Evolutionary conservation across 768 basidiomycete species (phyloP).

Genomic region (Polyporus arcularius): DNA sequence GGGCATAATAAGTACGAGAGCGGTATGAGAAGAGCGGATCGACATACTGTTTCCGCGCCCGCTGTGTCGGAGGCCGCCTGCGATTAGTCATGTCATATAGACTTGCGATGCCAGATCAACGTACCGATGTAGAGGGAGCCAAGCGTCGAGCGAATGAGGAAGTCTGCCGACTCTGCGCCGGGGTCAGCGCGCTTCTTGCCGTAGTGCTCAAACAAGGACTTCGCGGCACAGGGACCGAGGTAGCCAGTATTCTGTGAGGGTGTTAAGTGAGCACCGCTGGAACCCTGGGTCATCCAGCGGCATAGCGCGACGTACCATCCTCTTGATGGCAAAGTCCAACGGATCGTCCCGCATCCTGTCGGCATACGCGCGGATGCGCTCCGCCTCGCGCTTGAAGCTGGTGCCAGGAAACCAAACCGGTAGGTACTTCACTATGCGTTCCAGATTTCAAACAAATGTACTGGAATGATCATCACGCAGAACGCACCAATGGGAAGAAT

Average conservation of each 20-base stretch:
- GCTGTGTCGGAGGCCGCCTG: not conserved
- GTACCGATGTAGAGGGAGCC: not conserved
- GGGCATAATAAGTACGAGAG: not conserved
- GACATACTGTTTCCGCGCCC: not conserved
- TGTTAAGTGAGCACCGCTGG: not conserved
- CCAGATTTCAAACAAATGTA: not conserved
- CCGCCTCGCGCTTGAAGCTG: constrained; percentile 23
- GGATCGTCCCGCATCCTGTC: constrained; percentile 13
- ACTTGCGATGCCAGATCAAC: not conserved
- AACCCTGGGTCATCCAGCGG: not conserved
- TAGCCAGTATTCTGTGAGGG: not conserved
- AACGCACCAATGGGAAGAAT: constrained; percentile 24
- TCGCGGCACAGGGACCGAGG: not conserved
- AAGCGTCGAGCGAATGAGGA: not conserved
- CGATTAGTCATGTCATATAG: not conserved
- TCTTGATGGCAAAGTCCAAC: constrained; percentile 14
- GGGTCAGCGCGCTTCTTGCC: not conserved
- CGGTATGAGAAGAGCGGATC: not conserved
- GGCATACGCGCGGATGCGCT: constrained; percentile 3
- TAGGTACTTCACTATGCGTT: constrained; percentile 6
- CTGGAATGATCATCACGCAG: not conserved
- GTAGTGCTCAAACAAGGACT: not conserved
- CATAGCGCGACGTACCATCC: not conserved
- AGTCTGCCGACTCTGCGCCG: not conserved
- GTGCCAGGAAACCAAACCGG: constrained; percentile 30